Base-by-base conservation (phyloP, 306 rosid genomes). In the Cucumis melo region DNA sequence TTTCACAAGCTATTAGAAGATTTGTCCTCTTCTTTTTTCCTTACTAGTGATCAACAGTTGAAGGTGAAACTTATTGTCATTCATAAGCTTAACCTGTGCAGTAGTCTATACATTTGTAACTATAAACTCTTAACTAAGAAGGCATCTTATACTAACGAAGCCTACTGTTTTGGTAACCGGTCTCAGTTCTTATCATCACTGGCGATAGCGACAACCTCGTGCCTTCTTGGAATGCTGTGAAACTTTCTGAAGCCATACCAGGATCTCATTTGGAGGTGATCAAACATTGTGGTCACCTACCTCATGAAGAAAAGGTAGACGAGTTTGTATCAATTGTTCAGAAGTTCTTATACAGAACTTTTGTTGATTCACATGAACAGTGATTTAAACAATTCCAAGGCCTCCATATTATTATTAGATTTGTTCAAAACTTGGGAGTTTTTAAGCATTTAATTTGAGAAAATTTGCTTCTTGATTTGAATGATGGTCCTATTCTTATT, bases 211-310 rank as follows among this genome's bases (percentile, higher is more conserved):
- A 94, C 82, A 86, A 88, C 21, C 29, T 90, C 48, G 95, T 94
- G 62, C 97, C 97, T 8, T 80, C 96, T 50, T 94, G 98, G 96
- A 94, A 91, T 79, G 89, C 94, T 21, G 86, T 84, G 88, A 88
- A 93, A 82, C 98, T 93, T 72, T 88, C 97, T 79, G 81, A 80
- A 80, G 86, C 80, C 63, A 91, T 93, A 59, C 97, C 94, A 17
- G 98, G 94, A 67, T 88, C 94, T 46, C 81, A 78, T 23, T 19
- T 88, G 73, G 94, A 90, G 84, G 80, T 91, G 65, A 88, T 93
- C 76, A 90, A 90, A 81, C 87, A 85, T 7, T 91, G 97, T 57
- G 98, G 98, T 27, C 98, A 93, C 87, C 79, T 91, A 78, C 97
- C 97, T 9, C 97, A 91, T 21, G 96, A 93, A 87, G 98, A 93